Percentiles rank a stretch among this genome's conserved stretches.
phyloP scores from a whole-genome alignment of 768 basidiomycete species.

The Epithele typhae region DNA sequence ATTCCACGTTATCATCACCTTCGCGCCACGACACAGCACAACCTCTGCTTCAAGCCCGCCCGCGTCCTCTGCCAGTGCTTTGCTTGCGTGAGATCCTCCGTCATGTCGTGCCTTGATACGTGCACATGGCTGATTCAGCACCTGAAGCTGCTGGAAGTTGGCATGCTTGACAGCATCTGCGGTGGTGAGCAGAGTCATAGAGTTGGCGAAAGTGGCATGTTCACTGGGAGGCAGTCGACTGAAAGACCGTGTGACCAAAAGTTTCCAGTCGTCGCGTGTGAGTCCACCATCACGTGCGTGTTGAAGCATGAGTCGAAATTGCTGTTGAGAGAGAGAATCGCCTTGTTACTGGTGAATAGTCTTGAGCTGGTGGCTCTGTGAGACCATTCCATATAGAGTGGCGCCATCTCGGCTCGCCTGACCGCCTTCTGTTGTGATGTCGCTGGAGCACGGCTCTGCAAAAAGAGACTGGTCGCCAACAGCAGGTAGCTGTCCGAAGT shows the following conservation, averaged over 20 bases:
- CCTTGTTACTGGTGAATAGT: not conserved
- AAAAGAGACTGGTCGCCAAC: not conserved
- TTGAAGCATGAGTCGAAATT: not conserved
- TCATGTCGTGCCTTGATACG: too few relatives aligned
- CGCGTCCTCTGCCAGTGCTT: too few relatives aligned
- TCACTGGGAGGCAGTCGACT: not conserved
- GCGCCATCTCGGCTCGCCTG: not conserved
- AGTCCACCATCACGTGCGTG: not conserved
- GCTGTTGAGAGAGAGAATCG: not conserved
- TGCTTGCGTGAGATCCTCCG: too few relatives aligned
- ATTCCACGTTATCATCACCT: too few relatives aligned
- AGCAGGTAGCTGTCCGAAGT: not conserved
- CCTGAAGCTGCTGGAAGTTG: not conserved
- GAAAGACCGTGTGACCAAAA: not conserved
- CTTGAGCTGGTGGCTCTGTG: not conserved
- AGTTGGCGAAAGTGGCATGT: not conserved
- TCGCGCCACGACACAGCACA: too few relatives aligned
- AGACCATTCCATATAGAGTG: not conserved
- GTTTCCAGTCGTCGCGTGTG: not conserved
- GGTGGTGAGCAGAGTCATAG: not conserved
- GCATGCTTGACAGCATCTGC: not conserved
- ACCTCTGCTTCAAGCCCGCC: too few relatives aligned
- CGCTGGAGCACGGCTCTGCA: not conserved
- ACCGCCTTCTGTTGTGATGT: not conserved
- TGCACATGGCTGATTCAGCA: not conserved